Percentiles rank a stretch among this genome's conserved stretches.
Conservation (phyloP, 495 filamentous ascomycete genomes). For the Podospora bellae-mahoneyi region DNA sequence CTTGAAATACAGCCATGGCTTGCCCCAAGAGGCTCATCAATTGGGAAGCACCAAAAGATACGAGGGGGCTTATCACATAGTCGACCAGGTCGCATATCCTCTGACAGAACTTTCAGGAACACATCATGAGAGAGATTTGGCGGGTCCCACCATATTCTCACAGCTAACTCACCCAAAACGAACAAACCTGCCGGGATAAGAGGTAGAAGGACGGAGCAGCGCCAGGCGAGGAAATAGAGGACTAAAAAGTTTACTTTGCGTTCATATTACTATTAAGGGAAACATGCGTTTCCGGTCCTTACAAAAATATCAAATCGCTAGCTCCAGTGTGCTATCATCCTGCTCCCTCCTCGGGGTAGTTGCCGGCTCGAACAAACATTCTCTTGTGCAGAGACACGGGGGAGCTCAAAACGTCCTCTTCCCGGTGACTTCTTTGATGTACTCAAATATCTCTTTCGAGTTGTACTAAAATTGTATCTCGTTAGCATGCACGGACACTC, state of each 20-base stretch:
- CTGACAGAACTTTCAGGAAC: neutral
- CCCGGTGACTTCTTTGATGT: conserved; percentile 16
- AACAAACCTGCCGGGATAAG: too few relatives aligned
- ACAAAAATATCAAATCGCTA: neutral
- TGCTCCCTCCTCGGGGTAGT: neutral
- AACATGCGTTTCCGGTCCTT: neutral
- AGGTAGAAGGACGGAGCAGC: neutral
- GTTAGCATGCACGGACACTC: neutral
- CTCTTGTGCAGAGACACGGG: neutral
- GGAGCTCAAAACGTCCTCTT: neutral
- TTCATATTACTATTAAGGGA: neutral
- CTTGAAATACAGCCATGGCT: neutral
- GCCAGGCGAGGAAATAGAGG: neutral
- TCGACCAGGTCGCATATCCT: neutral
- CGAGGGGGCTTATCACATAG: neutral
- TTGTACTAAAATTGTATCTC: conserved; percentile 38
- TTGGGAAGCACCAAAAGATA: neutral
- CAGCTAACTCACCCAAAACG: too few relatives aligned
- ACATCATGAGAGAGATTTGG: neutral
- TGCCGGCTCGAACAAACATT: neutral
- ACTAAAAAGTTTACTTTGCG: neutral
- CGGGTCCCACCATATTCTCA: too few relatives aligned
- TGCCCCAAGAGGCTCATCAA: neutral
- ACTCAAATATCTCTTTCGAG: conserved; percentile 35
- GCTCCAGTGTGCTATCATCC: neutral